phyloP scores from a whole-genome alignment of 2,329 filamentous ascomycete genomes.

The Sclerotinia sclerotiorum region DNA sequence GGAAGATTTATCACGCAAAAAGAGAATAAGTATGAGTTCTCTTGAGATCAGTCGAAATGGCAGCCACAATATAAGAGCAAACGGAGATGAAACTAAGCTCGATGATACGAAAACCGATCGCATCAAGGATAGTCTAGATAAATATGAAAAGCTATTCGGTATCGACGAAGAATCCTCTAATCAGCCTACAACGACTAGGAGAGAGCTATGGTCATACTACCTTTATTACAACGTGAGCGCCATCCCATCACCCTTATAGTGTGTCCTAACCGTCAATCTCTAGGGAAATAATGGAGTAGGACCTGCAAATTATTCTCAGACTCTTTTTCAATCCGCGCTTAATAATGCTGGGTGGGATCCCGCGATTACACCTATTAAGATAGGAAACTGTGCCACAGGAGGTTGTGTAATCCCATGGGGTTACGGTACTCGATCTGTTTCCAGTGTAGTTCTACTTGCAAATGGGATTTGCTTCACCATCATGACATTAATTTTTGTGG shows the following conservation, averaged over 20 bases:
- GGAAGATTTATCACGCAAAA: conserved; percentile 6
- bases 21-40: conserved; percentile 7
- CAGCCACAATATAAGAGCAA: conserved; percentile 20
- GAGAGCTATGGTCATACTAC: conserved; percentile 47
- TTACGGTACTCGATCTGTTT: conserved; percentile 42
- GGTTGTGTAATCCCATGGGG: conserved; percentile 45
- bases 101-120: conserved; percentile 27
- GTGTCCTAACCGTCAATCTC: conserved; percentile 9
- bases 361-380: conserved; percentile 35
- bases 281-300: conserved; percentile 46
- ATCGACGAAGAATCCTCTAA: conserved; percentile 42
- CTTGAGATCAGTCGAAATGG: conserved; percentile 21
- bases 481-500: conserved; percentile 47
- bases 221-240: conserved; percentile 44
- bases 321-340: conserved; percentile 45
- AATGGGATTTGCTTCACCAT: conserved; percentile 46
- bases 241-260: neutral
- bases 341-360: conserved; percentile 44
- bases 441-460: conserved; percentile 45
- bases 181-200: conserved; percentile 44
- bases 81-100: conserved; percentile 17
- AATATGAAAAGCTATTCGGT: conserved; percentile 43
- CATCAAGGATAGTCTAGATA: conserved; percentile 32
- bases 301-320: conserved; percentile 45
- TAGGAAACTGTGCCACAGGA: conserved; percentile 33